phyloP scores from a whole-genome alignment of 2,329 filamentous ascomycete species.

The Botryotinia narcissicola region DNA sequence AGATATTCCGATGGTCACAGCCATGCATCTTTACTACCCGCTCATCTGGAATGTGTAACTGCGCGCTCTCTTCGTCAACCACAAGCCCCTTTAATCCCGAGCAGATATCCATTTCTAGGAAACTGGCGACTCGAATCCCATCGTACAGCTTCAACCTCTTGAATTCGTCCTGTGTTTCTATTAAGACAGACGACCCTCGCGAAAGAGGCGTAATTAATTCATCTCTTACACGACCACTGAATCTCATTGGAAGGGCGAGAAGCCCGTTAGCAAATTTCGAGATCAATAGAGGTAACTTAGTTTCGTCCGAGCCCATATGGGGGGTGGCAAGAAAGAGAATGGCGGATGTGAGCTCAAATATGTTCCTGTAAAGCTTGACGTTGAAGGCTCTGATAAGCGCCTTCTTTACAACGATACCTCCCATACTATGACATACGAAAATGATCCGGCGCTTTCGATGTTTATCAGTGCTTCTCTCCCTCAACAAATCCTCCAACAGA shows the following conservation, averaged over 20 bases:
- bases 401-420: slow-evolving; percentile 29
- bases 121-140: neutral
- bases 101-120: neutral
- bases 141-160: neutral
- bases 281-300: slow-evolving; percentile 9
- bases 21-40: slow-evolving; percentile 16
- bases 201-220: slow-evolving; percentile 23
- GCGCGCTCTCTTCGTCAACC: slow-evolving; percentile 20
- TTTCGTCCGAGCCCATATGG: slow-evolving; percentile 39
- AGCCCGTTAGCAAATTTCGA: slow-evolving; percentile 3
- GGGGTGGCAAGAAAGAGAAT: slow-evolving; percentile 44
- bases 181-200: slow-evolving; percentile 22
- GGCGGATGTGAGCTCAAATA: slow-evolving; percentile 32
- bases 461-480: neutral
- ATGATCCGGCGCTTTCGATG: slow-evolving; percentile 25
- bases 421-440: slow-evolving; percentile 32
- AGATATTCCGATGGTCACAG: slow-evolving; percentile 25
- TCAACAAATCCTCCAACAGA: slow-evolving; percentile 24
- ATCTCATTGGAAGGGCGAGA: neutral
- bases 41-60: slow-evolving; percentile 12
- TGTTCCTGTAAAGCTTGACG: slow-evolving; percentile 24
- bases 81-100: neutral
- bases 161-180: slow-evolving; percentile 25
- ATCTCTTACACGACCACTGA: neutral
- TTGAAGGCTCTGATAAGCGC: slow-evolving; percentile 21